phyloP scores from a whole-genome alignment of 192 early-diverging fungal species.

The Gamsiella multidivaricata region DNA sequence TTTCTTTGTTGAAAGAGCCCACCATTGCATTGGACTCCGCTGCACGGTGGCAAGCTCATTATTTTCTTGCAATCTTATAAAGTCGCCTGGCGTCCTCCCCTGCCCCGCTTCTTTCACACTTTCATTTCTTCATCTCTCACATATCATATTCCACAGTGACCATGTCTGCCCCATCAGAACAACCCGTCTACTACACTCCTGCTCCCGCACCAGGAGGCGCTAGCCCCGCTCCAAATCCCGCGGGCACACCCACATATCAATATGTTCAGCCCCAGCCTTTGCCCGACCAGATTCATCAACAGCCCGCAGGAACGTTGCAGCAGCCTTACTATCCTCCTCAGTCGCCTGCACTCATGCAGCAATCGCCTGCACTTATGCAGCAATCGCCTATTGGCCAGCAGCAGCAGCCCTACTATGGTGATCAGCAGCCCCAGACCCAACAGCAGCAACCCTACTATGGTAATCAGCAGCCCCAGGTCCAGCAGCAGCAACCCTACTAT shows the following conservation, averaged over 20 bases:
- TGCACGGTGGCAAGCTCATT: no score
- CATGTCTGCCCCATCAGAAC: slow-evolving; percentile 27
- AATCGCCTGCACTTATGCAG: not conserved
- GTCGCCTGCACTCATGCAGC: not conserved
- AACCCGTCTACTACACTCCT: slow-evolving; percentile 32
- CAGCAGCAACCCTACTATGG: not conserved
- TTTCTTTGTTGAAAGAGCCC: no score
- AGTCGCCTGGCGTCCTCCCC: no score
- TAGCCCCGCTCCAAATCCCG: not conserved
- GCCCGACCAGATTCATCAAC: slow-evolving; percentile 9
- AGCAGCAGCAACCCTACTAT: slow-evolving; percentile 8
- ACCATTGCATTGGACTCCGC: no score
- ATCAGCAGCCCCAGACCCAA: not conserved
- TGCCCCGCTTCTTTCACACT: no score
- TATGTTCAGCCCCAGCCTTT: slow-evolving; percentile 7
- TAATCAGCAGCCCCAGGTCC: not conserved
- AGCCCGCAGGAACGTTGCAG: not conserved
- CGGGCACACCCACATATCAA: slow-evolving; percentile 8
- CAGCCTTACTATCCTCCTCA: slow-evolving; percentile 27
- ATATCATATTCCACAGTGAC: not conserved
- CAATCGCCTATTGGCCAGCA: slow-evolving; percentile 1
- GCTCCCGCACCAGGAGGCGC: not conserved
- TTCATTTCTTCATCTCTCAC: not conserved
- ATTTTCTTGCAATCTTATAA: no score
- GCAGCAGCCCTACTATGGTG: not conserved